Evolutionary conservation across 495 filamentous ascomycete genomes (phyloP).

Genomic region (Aspergillus homomorphus): DNA sequence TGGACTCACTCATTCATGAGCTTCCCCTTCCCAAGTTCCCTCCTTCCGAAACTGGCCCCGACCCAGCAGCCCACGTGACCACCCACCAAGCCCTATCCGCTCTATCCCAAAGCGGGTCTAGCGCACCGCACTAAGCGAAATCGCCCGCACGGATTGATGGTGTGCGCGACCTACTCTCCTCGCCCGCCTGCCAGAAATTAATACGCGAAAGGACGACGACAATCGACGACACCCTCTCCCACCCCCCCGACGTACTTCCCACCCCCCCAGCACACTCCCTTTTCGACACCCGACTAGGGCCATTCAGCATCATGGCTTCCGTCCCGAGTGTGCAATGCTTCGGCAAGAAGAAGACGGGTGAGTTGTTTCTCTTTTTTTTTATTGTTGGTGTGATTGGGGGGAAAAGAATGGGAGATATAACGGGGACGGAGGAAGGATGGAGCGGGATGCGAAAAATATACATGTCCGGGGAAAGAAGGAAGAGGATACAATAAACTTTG

Average conservation of each 20-base stretch:
- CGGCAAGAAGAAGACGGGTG: slow-evolving; percentile 89
- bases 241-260: slow-evolving; percentile 10
- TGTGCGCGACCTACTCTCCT: slow-evolving; percentile 7
- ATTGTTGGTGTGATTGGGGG: neutral
- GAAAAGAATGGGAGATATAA: neutral
- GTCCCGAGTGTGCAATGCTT: slow-evolving; percentile 89
- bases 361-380: slow-evolving; percentile 19
- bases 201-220: slow-evolving; percentile 19
- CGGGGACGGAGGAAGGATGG: neutral
- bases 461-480: neutral
- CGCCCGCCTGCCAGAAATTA: slow-evolving; percentile 10
- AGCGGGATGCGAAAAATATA: neutral
- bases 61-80: slow-evolving; percentile 11
- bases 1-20: neutral
- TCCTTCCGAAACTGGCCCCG: neutral
- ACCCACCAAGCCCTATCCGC: slow-evolving; percentile 29
- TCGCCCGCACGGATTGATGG: slow-evolving; percentile 35
- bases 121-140: slow-evolving; percentile 44
- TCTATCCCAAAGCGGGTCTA: slow-evolving; percentile 13
- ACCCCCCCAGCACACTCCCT: slow-evolving; percentile 39
- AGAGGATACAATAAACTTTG: neutral
- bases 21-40: neutral
- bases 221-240: slow-evolving; percentile 13
- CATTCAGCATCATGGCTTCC: slow-evolving; percentile 66
- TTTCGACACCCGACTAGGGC: slow-evolving; percentile 45